phyloP scores from a whole-genome alignment of 352 stramenopile genomes.

The Pythium aristosporum region DNA sequence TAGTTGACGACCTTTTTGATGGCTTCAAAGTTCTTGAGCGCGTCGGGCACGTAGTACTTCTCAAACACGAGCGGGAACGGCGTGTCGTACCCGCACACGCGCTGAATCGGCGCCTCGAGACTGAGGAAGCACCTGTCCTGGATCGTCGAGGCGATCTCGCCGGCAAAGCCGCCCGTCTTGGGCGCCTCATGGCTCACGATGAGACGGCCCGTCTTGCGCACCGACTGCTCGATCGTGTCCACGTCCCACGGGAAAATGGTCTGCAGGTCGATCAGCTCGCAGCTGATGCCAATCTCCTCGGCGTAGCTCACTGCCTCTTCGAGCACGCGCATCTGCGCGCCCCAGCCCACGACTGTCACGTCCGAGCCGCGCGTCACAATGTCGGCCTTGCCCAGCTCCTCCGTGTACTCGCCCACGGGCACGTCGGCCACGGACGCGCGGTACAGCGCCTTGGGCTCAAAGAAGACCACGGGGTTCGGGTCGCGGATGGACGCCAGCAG shows the following conservation, averaged over 20 bases:
- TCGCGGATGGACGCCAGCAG: conserved; percentile 95
- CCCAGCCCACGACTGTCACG: conserved; percentile 96
- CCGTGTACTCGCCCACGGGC: conserved; percentile 93
- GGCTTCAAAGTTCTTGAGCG: conserved; percentile 94
- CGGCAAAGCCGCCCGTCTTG: conserved; percentile 93
- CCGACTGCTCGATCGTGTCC: conserved; percentile 92
- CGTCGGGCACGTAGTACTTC: conserved; percentile 94
- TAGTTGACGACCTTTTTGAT: conserved; percentile 93
- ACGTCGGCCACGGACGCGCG: conserved; percentile 95
- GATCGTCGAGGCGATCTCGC: conserved; percentile 94
- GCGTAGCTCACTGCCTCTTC: conserved; percentile 86
- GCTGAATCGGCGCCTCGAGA: conserved; percentile 95
- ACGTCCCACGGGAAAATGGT: conserved; percentile 98
- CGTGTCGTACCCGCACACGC: conserved; percentile 95
- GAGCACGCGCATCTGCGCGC: conserved; percentile 88
- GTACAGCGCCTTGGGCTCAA: conserved; percentile 99
- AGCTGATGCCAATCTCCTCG: conserved; percentile 92
- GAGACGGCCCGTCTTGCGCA: conserved; percentile 96
- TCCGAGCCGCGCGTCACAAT: conserved; percentile 91
- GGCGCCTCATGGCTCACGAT: conserved; percentile 97
- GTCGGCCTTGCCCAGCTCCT: conserved; percentile 93
- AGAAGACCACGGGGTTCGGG: conserved; percentile 97
- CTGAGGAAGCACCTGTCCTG: conserved; percentile 94
- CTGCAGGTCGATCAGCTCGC: conserved; percentile 97
- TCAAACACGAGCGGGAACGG: conserved; percentile 97